These are phyloP conservation scores for Coemansia sp. DNA, from an alignment of 192 early-diverging fungal genomes.

Conservation along the genomic window DNA sequence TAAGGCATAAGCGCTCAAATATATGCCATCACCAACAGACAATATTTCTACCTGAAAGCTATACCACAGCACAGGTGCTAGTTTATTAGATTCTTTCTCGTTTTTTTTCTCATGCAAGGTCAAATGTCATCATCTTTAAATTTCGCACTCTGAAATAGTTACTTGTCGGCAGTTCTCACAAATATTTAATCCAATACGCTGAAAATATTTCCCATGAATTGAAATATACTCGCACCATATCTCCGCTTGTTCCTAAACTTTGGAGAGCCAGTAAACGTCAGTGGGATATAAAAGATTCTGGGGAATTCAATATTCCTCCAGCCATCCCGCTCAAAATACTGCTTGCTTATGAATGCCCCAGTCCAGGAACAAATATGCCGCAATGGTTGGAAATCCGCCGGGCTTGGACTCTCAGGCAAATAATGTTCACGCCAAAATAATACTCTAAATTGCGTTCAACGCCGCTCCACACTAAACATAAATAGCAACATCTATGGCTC, in stretches of 20 bases:
- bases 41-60: not conserved
- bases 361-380: not conserved
- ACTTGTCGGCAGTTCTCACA: not conserved
- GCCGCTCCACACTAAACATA: not conserved
- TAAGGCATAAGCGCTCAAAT: not conserved
- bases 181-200: not conserved
- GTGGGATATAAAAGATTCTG: not conserved
- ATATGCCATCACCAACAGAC: not conserved
- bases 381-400: not conserved
- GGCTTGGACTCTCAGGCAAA: not conserved
- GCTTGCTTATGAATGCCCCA: not conserved
- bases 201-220: not conserved
- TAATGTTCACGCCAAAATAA: not conserved
- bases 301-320: not conserved
- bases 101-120: constrained; percentile 6
- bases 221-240: not conserved
- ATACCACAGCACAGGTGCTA: not conserved
- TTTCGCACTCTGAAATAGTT: not conserved
- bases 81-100: constrained; percentile 2
- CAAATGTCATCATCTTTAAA: constrained; percentile 13
- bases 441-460: not conserved
- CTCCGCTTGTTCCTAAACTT: not conserved
- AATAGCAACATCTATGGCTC: not conserved
- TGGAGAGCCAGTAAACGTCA: not conserved
- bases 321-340: not conserved